Percentiles rank a stretch among this genome's conserved stretches.
These are phyloP conservation scores for Inga leiocalycina DNA, from an alignment of 306 rosid species.

Conservation along the genomic window DNA sequence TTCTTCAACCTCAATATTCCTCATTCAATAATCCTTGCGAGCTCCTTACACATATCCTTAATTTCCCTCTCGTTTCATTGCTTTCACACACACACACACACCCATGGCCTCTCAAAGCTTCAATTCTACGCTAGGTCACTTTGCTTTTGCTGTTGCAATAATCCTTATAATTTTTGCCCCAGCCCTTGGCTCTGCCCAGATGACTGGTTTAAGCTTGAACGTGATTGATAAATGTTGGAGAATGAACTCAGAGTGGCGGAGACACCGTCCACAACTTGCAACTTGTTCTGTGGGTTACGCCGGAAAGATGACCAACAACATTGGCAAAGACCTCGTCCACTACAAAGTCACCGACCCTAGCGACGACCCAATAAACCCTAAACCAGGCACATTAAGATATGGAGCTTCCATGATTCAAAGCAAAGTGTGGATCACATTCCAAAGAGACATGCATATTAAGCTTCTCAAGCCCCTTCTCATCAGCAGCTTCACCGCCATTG, in stretches of 20 bases:
- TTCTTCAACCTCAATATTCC: not conserved
- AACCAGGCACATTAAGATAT: slow-evolving; percentile 36
- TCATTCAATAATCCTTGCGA: not conserved
- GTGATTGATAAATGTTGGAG: slow-evolving; percentile 46
- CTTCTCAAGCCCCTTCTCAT: slow-evolving; percentile 37
- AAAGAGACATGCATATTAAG: slow-evolving; percentile 35
- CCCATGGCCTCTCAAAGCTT: slow-evolving; percentile 9
- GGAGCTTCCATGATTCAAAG: slow-evolving; percentile 39
- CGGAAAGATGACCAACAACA: slow-evolving; percentile 40
- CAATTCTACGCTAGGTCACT: not conserved
- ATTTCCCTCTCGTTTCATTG: not conserved
- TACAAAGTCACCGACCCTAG: slow-evolving; percentile 39
- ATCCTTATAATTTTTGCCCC: slow-evolving; percentile 1
- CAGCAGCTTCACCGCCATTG: slow-evolving; percentile 48
- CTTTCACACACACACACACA: too few species aligned
- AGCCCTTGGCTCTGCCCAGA: slow-evolving; percentile 12
- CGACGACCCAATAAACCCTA: slow-evolving; percentile 35
- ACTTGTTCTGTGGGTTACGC: slow-evolving; percentile 35
- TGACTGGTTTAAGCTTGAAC: slow-evolving; percentile 32
- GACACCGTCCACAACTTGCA: slow-evolving; percentile 27
- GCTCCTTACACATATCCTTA: not conserved
- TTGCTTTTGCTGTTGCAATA: slow-evolving; percentile 14
- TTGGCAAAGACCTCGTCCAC: slow-evolving; percentile 28
- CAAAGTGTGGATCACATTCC: slow-evolving; percentile 46
- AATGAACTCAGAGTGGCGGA: slow-evolving; percentile 33